Base-by-base conservation (phyloP, 179 eudicot species). In the Camellia oleifera region DNA sequence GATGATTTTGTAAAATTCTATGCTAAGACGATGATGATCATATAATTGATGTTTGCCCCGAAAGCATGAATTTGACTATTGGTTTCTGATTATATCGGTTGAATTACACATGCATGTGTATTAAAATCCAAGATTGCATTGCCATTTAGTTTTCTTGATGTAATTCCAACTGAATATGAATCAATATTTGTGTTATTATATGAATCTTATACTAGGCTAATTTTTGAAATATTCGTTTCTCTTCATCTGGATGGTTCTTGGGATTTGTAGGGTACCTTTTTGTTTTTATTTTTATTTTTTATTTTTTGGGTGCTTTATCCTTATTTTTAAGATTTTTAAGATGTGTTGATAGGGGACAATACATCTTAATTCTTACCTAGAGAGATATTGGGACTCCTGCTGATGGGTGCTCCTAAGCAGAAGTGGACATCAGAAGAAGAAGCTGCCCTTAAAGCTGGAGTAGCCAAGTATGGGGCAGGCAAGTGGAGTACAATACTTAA, bases 391-490 rank as follows among this genome's bases (percentile, higher is more conserved):
- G 75, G 58, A 72, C 73, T 83, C 77, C 78, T 79, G 84, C 50
- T 74, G 69, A 93, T 90, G 97, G 97, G 97, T 79, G 95, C 95
- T 76, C 94, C 94, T 76, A 95, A 90, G 83, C 92, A 87, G 84
- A 95, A 92, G 88, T 93, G 98, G 98, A 92, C 97, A 52, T 78
- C 98, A 7, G 97, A 88, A 84, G 99, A 95, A 88, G 99, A 95
- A 87, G 91, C 91, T 77, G 98, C 99, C 69, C 93, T 95, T 10
- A 95, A 88, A 91, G 92, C 97, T 81, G 98, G 97, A 67, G 87
- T 94, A 60, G 79, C 84, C 40, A 93, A 89, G 87, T 89, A 93
- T 85, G 98, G 99, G 76, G 73, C 88, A 60, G 99, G 98, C 18
- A 93, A 92, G 81, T 95, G 98, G 98, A 92, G 91, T 80, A 86